Evolutionary conservation across 1,284 basidiomycete species (phyloP), one percentile per base, ranked within the genome.

Genomic region (Moesziomyces antarcticus): DNA sequence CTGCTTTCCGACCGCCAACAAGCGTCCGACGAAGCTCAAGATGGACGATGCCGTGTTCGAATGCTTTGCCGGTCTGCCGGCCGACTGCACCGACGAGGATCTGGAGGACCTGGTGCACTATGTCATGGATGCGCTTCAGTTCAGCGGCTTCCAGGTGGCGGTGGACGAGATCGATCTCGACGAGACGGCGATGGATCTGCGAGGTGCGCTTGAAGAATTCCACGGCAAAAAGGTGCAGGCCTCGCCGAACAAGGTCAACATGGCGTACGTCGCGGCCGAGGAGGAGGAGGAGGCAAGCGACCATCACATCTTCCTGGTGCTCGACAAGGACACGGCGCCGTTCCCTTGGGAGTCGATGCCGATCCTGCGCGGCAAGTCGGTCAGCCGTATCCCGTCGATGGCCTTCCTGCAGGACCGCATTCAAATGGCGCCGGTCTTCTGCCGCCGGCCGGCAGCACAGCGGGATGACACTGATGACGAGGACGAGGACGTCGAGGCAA

Each of bases 331-430:
- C 68, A 87, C 96, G 14, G 92, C 94, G 78, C 89, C 90, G 0
- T 88, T 99, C 63, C 96, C 97, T 1, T 99, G 96, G 97, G 97
- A 99, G 85, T 95, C 92, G 27, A 90, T 98, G 24, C 94, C 96
- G 0, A 88, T 91, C 47, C 86, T 99, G 10, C 88, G 93, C 51
- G 92, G 91, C 8, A 88, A 90, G 59, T 93, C 94, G 46, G 89
- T 98, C 77, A 94, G 92, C 82, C 91, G 97, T 9, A 90, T 98
- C 66, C 95, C 97, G 0, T 93, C 91, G 46, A 84, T 95, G 51
- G 89, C 92, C 47, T 97, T 98, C 87, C 85, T 99, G 20, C 85
- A 91, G 40, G 96, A 98, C 81, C 89, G 94, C 35, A 63, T 79
- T 55, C 67, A 73, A 47, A 56, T 77, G 56, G 72, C 77, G 21